Evolutionary conservation across 805 yeast species (phyloP), one percentile per base, ranked within the genome.

Genomic region (Starmerella sp.): DNA sequence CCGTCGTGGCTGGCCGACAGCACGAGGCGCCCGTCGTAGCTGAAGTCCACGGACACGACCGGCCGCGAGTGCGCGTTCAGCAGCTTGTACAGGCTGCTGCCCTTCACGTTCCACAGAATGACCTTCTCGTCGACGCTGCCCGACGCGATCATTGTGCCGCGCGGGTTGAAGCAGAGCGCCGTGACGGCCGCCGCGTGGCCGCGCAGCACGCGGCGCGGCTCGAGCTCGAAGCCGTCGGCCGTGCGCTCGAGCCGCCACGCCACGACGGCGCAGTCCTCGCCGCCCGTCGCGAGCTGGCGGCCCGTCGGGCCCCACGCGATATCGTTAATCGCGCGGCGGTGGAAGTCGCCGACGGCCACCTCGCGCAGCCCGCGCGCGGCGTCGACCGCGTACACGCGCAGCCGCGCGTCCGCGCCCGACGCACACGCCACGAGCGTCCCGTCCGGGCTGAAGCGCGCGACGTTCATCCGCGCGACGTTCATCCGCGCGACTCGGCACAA

Each of bases 1-100:
- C 98, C 98, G 69, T 91, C 98, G 66, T 83, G 84, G 15, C 95
- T 84, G 0, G 95, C 93, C 58, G 95, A 84, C 3, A 82, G 84
- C 8, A 93, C 79, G 38, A 93, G 79, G 0, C 95, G 77, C 56
- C 90, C 89, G 61, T 86, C 96, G 54, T 78, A 81, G 2, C 86
- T 79, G 48, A 91, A 70, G 62, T 87, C 83, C 1, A 90, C 73
- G 0, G 86, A 76, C 28, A 86, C 80, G 1, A 93, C 85, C 0
- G 97, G 95, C 62, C 88, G 97, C 0, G 95, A 80, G 69, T 91
- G 98, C 0, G 97, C 97, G 41, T 95, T 84, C 50, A 91, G 71
- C 0, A 95, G 86, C 64, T 84, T 82, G 62, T 88, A 70, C 54
- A 86, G 78, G 41, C 76, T 76, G 0, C 95, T 95, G 17, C 79